phyloP scores from a whole-genome alignment of 768 basidiomycete species.

The Leccinum subgranulosum region DNA sequence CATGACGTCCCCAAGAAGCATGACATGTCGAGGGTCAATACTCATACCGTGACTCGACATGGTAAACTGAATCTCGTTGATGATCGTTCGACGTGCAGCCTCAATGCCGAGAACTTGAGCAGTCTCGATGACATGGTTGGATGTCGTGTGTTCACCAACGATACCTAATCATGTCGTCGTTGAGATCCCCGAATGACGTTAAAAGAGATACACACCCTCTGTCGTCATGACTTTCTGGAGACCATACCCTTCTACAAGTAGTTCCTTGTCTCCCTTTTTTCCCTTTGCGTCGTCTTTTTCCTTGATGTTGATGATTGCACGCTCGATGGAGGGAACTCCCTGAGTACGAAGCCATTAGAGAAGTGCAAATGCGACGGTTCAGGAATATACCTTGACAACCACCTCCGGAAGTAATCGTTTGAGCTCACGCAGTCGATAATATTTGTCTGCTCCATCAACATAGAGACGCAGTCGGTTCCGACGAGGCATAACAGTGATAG shows the following conservation, averaged over 20 bases:
- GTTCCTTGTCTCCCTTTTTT: constrained; percentile 84
- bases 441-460: constrained; percentile 74
- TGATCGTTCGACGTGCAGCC: constrained; percentile 89
- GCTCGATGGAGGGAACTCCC: constrained; percentile 84
- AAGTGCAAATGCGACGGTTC: not conserved
- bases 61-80: constrained; percentile 95
- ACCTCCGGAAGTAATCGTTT: constrained; percentile 82
- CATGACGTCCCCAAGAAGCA: constrained; percentile 99
- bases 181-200: not conserved
- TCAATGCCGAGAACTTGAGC: constrained; percentile 97
- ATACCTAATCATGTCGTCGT: constrained; percentile 59
- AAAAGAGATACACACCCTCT: constrained; percentile 57
- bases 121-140: constrained; percentile 97
- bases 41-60: constrained; percentile 98
- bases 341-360: constrained; percentile 25
- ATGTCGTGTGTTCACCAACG: constrained; percentile 86
- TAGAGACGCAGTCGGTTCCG: constrained; percentile 78
- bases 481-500: constrained; percentile 72
- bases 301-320: constrained; percentile 96
- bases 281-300: constrained; percentile 78
- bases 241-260: constrained; percentile 97
- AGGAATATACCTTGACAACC: constrained; percentile 73
- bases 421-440: constrained; percentile 79
- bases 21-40: constrained; percentile 97
- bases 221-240: constrained; percentile 96